Conservation (phyloP, 1,284 basidiomycete genomes). For the Trichosporon ovoides region DNA sequence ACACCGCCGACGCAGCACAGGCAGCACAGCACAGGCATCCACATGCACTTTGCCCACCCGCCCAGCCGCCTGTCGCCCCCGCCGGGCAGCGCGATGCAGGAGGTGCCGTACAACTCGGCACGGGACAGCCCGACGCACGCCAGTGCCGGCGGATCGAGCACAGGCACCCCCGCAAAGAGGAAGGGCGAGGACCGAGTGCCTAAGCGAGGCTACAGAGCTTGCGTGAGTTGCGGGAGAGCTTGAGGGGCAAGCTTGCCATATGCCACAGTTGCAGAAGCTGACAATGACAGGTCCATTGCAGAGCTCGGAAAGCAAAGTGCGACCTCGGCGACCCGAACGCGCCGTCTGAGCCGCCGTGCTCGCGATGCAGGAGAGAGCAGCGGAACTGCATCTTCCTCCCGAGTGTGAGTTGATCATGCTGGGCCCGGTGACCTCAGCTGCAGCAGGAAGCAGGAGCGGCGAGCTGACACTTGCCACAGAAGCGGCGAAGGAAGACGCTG, state of each 20-base stretch:
- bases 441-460: too few species aligned
- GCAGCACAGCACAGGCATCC: background rate
- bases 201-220: slow-evolving; percentile 44
- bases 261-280: too few species aligned
- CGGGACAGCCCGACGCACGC: background rate
- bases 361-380: slow-evolving; percentile 49
- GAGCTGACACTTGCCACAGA: slow-evolving; percentile 22
- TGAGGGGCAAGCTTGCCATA: background rate
- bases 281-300: slow-evolving; percentile 40
- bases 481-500: slow-evolving; percentile 35
- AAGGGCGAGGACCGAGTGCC: slow-evolving; percentile 29
- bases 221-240: slow-evolving; percentile 25
- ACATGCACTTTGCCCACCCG: slow-evolving; percentile 27
- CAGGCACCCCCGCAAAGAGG: slow-evolving; percentile 10
- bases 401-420: slow-evolving; percentile 27
- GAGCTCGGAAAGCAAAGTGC: slow-evolving; percentile 50
- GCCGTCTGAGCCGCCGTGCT: slow-evolving; percentile 50
- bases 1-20: background rate
- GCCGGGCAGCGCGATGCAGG: slow-evolving; percentile 21
- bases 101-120: slow-evolving; percentile 2
- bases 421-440: background rate
- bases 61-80: slow-evolving; percentile 36
- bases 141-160: background rate
- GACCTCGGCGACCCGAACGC: slow-evolving; percentile 51
- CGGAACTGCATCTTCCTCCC: slow-evolving; percentile 50